Evolutionary conservation across 306 rosid genomes (phyloP), one percentile per base, ranked within the genome.

Genomic region (Oemleria cerasiformis): DNA sequence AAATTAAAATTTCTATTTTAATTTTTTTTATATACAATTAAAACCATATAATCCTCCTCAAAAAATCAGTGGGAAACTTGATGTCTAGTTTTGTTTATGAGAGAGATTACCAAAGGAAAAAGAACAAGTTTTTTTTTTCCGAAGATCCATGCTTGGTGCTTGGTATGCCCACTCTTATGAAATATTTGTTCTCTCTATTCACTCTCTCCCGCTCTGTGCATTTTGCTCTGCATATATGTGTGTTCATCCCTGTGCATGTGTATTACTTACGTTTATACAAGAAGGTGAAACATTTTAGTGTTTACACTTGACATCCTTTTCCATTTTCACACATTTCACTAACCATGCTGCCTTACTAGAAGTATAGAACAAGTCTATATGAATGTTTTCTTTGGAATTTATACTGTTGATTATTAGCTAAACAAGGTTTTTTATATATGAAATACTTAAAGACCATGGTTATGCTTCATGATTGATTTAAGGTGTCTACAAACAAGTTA

Each of bases 101-200:
- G 91, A 95, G 68, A 80, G 99, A 95, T 83, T 95, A 91, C 78
- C 96, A 89, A 81, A 89, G 99, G 77, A 95, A 91, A 79, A 95
- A 95, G 89, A 95, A 95, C 68, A 95, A 95, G 80, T 95, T 95
- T 81, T n/a, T n/a, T n/a, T n/a, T 85, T 95, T 73, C 96, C 99
- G 17, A 95, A 95, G 83, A 95, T 95, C 76, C 99, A 95, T 85
- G 92, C 97, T 9, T n/a, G n/a, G n/a, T n/a, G n/a, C n/a, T n/a
- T 95, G 99, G 99, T 95, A 86, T 73, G 62, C 66, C 67, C 72
- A 17, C 13, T 21, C 49, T 56, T 40, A 11, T 44, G 17, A 49
- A 11, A 19, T 73, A 25, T 42, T 72, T 49, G 58, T 63, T 60
- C 30, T 30, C 51, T 69, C n/a, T n/a, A n/a, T n/a, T n/a, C n/a